Evolutionary conservation across 495 filamentous ascomycete species (phyloP).

Genomic region (Platismatia glauca): DNA sequence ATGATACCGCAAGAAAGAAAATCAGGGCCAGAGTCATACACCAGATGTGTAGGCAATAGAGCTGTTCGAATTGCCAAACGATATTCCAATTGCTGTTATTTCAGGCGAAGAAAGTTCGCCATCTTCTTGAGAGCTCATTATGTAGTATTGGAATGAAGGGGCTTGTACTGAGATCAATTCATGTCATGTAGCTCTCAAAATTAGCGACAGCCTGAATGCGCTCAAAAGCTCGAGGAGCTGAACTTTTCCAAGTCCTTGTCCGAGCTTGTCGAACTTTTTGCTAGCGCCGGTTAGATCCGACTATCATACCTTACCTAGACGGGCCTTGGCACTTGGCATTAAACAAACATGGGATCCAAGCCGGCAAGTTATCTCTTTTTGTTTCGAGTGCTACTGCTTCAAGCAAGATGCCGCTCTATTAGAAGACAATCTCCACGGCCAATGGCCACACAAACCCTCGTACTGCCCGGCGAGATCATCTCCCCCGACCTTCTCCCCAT

Average conservation of each 20-base stretch:
- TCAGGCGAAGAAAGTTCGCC: conserved; percentile 9
- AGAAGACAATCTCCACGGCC: background rate
- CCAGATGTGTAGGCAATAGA: conserved; percentile 79
- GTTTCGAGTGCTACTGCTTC: too few species aligned
- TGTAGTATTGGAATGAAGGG: background rate
- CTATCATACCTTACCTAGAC: conserved; percentile 1
- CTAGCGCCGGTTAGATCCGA: conserved; percentile 23
- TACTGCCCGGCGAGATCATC: conserved; percentile 74
- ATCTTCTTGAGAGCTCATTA: conserved; percentile 5
- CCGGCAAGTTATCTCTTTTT: too few species aligned
- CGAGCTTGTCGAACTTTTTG: conserved; percentile 11
- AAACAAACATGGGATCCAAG: background rate
- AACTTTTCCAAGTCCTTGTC: conserved; percentile 1
- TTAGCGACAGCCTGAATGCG: background rate
- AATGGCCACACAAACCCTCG: conserved; percentile 42
- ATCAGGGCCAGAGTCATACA: conserved; percentile 34
- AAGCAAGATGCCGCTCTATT: background rate
- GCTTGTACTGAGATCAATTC: background rate
- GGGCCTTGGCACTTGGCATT: background rate
- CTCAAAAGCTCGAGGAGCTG: background rate
- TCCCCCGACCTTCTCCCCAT: conserved; percentile 48
- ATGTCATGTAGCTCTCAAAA: background rate
- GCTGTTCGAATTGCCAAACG: conserved; percentile 96
- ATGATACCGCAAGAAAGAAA: background rate
- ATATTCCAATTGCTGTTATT: conserved; percentile 71